Evolutionary conservation across 2,329 filamentous ascomycete species (phyloP), one percentile per base, ranked within the genome.

Genomic region (Aschersonia sp.): DNA sequence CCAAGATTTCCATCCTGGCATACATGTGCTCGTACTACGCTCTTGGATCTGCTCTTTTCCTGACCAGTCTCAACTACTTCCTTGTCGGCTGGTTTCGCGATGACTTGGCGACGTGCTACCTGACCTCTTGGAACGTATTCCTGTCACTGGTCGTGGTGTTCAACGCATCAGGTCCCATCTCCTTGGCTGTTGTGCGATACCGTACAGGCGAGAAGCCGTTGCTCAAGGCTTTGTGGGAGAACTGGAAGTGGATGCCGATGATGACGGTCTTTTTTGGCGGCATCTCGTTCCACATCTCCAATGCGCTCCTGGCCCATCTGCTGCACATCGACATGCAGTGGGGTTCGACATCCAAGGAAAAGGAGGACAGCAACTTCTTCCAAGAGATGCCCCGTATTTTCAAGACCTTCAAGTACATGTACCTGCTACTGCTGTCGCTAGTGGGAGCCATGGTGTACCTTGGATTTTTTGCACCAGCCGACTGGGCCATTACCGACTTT

Each of bases 21-120:
- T 85, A 85, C 60, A 78, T 85, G 52, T 79, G 78, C 51, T 83
- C 81, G 5, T 84, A 85, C 65, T 85, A 83, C 56, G 83, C 83
- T 29, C 77, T 87, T 49, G 83, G 75, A 4, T 75, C 76, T 0
- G 76, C 80, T 3, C 79, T 82, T 68, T 64, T 80, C n/a, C 68
- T 86, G 45, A 83, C 81, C 0, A 57, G 81, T 1, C 63, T 76
- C 49, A 87, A 87, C 63, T 87, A 87, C 63, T 78, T 86, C 61
- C 63, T 84, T 40, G 70, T 85, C 46, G 83, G 83, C 39, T 85
- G 80, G 77, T 83, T 75, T 65, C 79, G 81, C 56, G 81, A 80
- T 35, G 68, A 77, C 46, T 68, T 82, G 42, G 79, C 82, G 57
- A 74, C 80, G 52, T 81, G 77, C 65, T 85, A 85, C 61, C 68